Conservation (phyloP, 768 basidiomycete species). For the Bullera alba region DNA sequence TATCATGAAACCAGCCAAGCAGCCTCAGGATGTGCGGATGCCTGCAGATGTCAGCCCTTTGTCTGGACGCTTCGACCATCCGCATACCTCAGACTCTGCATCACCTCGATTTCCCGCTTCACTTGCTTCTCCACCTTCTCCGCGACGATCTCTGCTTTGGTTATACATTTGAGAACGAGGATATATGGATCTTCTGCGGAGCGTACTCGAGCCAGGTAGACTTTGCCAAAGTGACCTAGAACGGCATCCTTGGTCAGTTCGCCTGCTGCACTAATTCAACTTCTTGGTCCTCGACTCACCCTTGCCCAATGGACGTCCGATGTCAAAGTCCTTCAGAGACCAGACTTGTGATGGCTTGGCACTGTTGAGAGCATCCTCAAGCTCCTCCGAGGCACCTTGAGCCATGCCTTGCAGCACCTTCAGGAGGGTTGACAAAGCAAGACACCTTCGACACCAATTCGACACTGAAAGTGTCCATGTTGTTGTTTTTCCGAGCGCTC, state of each 20-base stretch:
- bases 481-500: too few species aligned
- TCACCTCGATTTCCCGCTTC: slow-evolving; percentile 90
- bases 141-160: slow-evolving; percentile 89
- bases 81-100: too few species aligned
- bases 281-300: too few species aligned
- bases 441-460: too few species aligned
- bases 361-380: background rate
- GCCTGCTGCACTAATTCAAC: too few species aligned
- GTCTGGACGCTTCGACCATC: too few species aligned
- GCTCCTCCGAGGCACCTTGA: too few species aligned
- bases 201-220: slow-evolving; percentile 96
- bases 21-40: slow-evolving; percentile 90
- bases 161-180: slow-evolving; percentile 89
- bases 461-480: too few species aligned
- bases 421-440: too few species aligned
- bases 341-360: slow-evolving; percentile 5
- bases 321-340: slow-evolving; percentile 30
- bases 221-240: slow-evolving; percentile 91
- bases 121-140: slow-evolving; percentile 91
- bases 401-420: too few species aligned
- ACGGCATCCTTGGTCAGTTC: background rate
- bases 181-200: slow-evolving; percentile 69
- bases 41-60: slow-evolving; percentile 43
- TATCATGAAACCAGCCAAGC: slow-evolving; percentile 97
- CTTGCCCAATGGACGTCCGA: slow-evolving; percentile 36